Evolutionary conservation across 1,139 yeast genomes (phyloP).

Genomic region (Yamadazyma mexicana): DNA sequence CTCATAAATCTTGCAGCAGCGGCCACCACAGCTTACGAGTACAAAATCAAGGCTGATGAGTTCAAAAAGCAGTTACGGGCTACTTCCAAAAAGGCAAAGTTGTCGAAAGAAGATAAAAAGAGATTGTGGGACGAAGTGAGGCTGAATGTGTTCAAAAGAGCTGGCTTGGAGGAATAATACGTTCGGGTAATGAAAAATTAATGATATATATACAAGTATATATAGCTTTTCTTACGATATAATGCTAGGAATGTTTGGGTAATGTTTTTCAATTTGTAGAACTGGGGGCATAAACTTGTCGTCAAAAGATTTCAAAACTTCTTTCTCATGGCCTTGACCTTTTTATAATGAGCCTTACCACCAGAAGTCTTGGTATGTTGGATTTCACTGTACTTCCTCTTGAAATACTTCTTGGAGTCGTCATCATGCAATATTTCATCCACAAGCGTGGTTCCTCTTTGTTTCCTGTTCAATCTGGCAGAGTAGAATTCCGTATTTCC

Average conservation of each 20-base stretch:
- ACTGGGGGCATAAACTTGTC: too few relatives aligned
- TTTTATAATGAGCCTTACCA: slow-evolving; percentile 66
- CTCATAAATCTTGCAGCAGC: slow-evolving; percentile 55
- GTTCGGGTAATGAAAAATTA: too few relatives aligned
- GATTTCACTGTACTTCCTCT: slow-evolving; percentile 79
- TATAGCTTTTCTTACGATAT: too few relatives aligned
- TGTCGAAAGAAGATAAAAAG: slow-evolving; percentile 45
- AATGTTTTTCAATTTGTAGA: too few relatives aligned
- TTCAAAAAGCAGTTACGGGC: slow-evolving; percentile 27
- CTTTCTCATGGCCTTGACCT: slow-evolving; percentile 61
- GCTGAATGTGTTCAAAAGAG: slow-evolving; percentile 48
- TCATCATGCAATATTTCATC: slow-evolving; percentile 80
- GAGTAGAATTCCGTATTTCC: slow-evolving; percentile 79
- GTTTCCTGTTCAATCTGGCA: slow-evolving; percentile 65
- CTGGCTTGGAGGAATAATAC: slow-evolving; percentile 39
- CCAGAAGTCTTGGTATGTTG: slow-evolving; percentile 78
- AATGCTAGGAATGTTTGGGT: too few relatives aligned
- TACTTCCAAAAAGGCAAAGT: slow-evolving; percentile 31
- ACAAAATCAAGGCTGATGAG: slow-evolving; percentile 39
- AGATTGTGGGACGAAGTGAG: slow-evolving; percentile 51
- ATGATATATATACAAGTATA: too few relatives aligned
- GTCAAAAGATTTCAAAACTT: slow-evolving; percentile 30
- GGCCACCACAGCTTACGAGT: slow-evolving; percentile 55
- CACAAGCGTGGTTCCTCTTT: slow-evolving; percentile 75
- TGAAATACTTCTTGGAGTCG: slow-evolving; percentile 72